Evolutionary conservation across 2,329 filamentous ascomycete genomes (phyloP), one percentile per base, ranked within the genome.

Genomic region (Aspergillus brasiliensis): DNA sequence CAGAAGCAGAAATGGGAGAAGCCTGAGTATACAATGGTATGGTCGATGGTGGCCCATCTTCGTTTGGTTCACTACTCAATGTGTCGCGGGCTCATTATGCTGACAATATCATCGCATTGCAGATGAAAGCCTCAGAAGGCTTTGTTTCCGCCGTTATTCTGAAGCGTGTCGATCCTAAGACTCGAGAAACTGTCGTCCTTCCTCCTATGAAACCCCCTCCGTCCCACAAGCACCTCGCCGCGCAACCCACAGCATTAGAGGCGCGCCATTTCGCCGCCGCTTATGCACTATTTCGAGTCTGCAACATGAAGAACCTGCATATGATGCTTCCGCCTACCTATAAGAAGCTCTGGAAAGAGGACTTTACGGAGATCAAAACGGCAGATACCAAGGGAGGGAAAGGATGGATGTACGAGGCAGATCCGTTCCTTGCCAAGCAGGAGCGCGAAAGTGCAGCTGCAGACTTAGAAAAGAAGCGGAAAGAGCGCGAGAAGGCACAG

Each of bases 1-100:
- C 92, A 97, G 78, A 96, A 94, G 76, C 91, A 96, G 75, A 92
- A 91, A 73, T 99, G 95, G 95, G 91, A 92, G 66, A 94, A 89
- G 73, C 94, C 94, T 2, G 93, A 96, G 64, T 99, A 97, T 76
- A 90, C 89, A 65, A 91, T 92, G 80, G 87, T 89, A 79, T 73
- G 78, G 67, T 15, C 47, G 15, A 17, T 49, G 46, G 8, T 17
- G 46, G 6, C n/a, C 15, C 7, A 25, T 42, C 4, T 42, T 19
- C 31, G 28, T 52, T 23, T 37, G n/a, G n/a, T 28, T 4, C 10
- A n/a, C 2, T 4, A 23, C 31, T 8, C 31, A 28, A 46, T 49
- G 28, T 13, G 5, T 15, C 11, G n/a, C n/a, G 25, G 19, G n/a
- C 3, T 28, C 17, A 21, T 13, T 25, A 44, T 48, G 62, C 67